Conservation (phyloP, 2,329 filamentous ascomycete genomes). For the Pseudocercospora crystallina region DNA sequence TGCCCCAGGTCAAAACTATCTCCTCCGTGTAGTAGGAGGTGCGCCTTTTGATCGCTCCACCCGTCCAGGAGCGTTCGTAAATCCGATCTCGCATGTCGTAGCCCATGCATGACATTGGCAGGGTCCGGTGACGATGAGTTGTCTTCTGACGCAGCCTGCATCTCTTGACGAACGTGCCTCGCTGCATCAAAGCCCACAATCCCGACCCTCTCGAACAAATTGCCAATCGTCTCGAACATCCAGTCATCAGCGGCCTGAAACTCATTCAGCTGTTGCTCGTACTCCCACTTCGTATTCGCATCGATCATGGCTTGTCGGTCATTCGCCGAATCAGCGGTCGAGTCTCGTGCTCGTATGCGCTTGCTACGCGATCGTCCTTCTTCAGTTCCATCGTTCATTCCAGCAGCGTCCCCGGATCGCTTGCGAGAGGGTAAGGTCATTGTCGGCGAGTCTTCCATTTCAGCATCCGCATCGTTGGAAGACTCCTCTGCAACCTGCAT, state of each 20-base stretch:
- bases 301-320: slow-evolving; percentile 37
- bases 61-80: slow-evolving; percentile 28
- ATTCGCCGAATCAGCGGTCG: slow-evolving; percentile 49
- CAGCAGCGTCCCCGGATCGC: slow-evolving; percentile 60
- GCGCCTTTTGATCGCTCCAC: slow-evolving; percentile 31
- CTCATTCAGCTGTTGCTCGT: slow-evolving; percentile 55
- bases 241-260: slow-evolving; percentile 58
- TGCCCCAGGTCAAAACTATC: slow-evolving; percentile 28
- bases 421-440: slow-evolving; percentile 53
- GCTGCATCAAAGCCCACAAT: slow-evolving; percentile 40
- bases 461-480: slow-evolving; percentile 31
- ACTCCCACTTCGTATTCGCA: slow-evolving; percentile 55
- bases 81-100: slow-evolving; percentile 25
- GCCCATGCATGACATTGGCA: slow-evolving; percentile 1
- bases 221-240: slow-evolving; percentile 55
- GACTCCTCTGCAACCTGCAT: slow-evolving; percentile 17
- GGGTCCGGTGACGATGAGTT: slow-evolving; percentile 2
- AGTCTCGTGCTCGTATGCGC: slow-evolving; percentile 60
- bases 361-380: slow-evolving; percentile 60
- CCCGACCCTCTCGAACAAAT: slow-evolving; percentile 53
- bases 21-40: slow-evolving; percentile 28
- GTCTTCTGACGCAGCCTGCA: slow-evolving; percentile 15
- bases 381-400: slow-evolving; percentile 58
- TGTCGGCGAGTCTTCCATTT: slow-evolving; percentile 30
- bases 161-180: slow-evolving; percentile 31